Conservation (phyloP, 352 stramenopile species). For the Phytophthora parvispora region DNA sequence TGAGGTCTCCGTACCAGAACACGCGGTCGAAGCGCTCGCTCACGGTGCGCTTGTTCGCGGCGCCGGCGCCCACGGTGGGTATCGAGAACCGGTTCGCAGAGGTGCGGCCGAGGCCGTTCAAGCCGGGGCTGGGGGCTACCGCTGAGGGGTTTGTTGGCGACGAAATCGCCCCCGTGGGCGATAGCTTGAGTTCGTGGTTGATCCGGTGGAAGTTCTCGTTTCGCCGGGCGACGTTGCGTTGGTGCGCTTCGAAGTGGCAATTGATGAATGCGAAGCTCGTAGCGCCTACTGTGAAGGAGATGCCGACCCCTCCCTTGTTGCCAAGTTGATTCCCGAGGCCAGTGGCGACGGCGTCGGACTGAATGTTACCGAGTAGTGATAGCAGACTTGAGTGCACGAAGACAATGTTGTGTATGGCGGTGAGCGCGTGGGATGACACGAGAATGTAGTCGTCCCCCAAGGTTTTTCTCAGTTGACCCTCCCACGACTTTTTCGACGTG, state of each 20-base stretch:
- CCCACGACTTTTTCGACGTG: conserved; percentile 90
- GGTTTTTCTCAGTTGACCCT: conserved; percentile 63
- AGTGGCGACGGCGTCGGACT: conserved; percentile 93
- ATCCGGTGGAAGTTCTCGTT: conserved; percentile 94
- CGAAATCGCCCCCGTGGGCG: conserved; percentile 3
- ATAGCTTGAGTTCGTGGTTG: conserved; percentile 77
- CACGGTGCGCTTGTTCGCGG: conserved; percentile 33
- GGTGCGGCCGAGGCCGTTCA: conserved; percentile 41
- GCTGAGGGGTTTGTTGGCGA: conserved; percentile 25
- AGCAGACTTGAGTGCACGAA: conserved; percentile 93
- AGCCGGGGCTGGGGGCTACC: conserved; percentile 9
- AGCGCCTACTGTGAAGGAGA: conserved; percentile 82
- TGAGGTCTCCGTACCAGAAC: conserved; percentile 96
- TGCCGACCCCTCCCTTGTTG: conserved; percentile 97
- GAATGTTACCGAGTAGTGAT: conserved; percentile 87
- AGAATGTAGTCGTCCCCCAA: conserved; percentile 90
- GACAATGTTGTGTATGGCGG: conserved; percentile 95
- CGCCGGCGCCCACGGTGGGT: conserved; percentile 9
- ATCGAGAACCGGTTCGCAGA: conserved; percentile 43
- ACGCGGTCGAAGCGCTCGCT: conserved; percentile 89
- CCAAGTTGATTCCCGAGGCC: conserved; percentile 96
- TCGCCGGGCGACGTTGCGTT: conserved; percentile 86
- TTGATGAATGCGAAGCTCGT: conserved; percentile 95
- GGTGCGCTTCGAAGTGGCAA: conserved; percentile 96
- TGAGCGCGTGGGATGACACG: conserved; percentile 92